Evolutionary conservation across 2,329 filamentous ascomycete genomes (phyloP).

Genomic region (Penicillium rolfsii): DNA sequence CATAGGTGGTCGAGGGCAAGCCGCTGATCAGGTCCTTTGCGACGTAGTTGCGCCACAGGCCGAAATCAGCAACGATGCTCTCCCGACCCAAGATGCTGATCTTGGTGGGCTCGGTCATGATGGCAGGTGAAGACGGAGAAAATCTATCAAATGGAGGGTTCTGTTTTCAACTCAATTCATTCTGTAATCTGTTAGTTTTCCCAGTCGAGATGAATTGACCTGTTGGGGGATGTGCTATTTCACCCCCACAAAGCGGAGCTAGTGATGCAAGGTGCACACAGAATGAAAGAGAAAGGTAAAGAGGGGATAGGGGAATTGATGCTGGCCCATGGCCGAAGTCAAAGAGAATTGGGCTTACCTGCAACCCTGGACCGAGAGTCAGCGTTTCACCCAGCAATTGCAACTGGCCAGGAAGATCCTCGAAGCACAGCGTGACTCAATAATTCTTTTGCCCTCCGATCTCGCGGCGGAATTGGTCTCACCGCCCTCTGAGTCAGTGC

Average conservation of each 20-base stretch:
- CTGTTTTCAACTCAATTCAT: conserved; percentile 28
- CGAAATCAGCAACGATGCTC: conserved; percentile 88
- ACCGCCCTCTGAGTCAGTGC: conserved; percentile 29
- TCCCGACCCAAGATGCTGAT: conserved; percentile 87
- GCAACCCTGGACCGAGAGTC: conserved; percentile 15
- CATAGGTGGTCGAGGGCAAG: conserved; percentile 84
- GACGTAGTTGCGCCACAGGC: conserved; percentile 82
- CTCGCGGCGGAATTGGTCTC: conserved; percentile 25
- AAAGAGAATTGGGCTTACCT: conserved; percentile 16
- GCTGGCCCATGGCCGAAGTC: not conserved
- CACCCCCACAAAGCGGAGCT: conserved; percentile 22
- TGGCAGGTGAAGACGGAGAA: conserved; percentile 19
- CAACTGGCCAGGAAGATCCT: conserved; percentile 21
- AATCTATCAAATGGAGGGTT: conserved; percentile 15
- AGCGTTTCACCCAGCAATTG: conserved; percentile 19
- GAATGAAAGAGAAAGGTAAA: not conserved
- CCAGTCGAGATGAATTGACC: conserved; percentile 3
- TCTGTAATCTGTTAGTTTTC: conserved; percentile 26
- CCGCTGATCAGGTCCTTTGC: conserved; percentile 77
- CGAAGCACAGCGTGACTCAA: conserved; percentile 20
- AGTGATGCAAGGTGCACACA: conserved; percentile 24
- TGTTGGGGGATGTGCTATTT: conserved; percentile 15
- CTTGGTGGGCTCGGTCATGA: conserved; percentile 55
- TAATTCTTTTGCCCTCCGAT: conserved; percentile 29
- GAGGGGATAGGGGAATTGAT: conserved; percentile 9